Conservation (phyloP, 331 rosid genomes). For the Phaseolus coccineus region DNA sequence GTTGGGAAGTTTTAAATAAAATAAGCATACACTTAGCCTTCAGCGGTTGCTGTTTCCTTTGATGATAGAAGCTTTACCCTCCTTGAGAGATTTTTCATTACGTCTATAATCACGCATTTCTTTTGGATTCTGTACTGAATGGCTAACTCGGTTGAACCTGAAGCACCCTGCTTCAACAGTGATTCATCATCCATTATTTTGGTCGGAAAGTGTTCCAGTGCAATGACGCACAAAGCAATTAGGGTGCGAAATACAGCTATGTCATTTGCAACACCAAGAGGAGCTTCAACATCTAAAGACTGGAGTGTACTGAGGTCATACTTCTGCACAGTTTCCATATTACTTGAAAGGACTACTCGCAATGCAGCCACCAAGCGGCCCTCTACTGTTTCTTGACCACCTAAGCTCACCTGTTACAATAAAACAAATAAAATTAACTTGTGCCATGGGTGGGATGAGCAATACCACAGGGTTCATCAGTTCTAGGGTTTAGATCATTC, state of each 20-base stretch:
- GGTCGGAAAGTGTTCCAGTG: constrained; percentile 90
- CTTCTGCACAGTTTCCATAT: constrained; percentile 59
- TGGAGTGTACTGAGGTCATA: constrained; percentile 65
- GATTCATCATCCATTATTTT: constrained; percentile 87
- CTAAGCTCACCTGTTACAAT: constrained; percentile 71
- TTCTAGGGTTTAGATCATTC: constrained; percentile 9
- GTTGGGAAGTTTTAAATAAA: too few relatives aligned
- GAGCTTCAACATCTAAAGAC: constrained; percentile 80
- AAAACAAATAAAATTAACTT: constrained; percentile 20
- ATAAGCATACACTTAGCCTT: constrained; percentile 42
- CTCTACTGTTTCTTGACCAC: constrained; percentile 77
- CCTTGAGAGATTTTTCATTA: constrained; percentile 76
- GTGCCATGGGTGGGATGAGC: background rate
- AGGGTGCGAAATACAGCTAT: constrained; percentile 72
- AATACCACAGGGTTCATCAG: constrained; percentile 8
- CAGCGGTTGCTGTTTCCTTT: constrained; percentile 57
- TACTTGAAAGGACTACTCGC: constrained; percentile 67
- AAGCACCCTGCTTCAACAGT: constrained; percentile 62
- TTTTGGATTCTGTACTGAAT: constrained; percentile 86
- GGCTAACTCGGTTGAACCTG: constrained; percentile 73
- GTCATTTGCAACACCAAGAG: constrained; percentile 83
- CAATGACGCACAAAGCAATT: constrained; percentile 83
- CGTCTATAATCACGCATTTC: constrained; percentile 73
- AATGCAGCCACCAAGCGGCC: constrained; percentile 91
- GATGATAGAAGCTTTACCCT: constrained; percentile 77